Percentiles rank a stretch among this genome's conserved stretches.
phyloP scores from a whole-genome alignment of 129 eudicot species.

The Pseudognaphalium luteoalbum region DNA sequence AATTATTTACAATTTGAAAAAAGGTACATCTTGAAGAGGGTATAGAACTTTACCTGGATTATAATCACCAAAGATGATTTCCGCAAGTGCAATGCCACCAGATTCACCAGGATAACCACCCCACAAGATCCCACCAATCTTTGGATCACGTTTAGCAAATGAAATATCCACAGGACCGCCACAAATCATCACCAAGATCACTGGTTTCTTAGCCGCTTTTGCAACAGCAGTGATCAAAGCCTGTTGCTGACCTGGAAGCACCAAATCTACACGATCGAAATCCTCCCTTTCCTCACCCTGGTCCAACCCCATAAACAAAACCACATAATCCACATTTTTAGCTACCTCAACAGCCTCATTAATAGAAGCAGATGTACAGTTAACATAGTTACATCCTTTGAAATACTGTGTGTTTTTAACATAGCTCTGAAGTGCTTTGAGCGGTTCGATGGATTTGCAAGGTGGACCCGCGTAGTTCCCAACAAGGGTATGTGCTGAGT shows the following conservation, averaged over 20 bases:
- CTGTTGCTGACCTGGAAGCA: conserved; percentile 79
- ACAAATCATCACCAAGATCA: conserved; percentile 72
- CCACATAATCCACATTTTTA: conserved; percentile 62
- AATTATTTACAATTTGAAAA: neutral
- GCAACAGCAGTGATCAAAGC: conserved; percentile 60
- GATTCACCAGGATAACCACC: conserved; percentile 98
- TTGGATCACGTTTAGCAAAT: conserved; percentile 68
- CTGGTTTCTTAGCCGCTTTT: conserved; percentile 66
- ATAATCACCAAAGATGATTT: conserved; percentile 85
- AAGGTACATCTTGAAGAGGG: neutral
- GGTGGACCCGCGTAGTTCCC: conserved; percentile 97
- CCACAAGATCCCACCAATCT: conserved; percentile 92
- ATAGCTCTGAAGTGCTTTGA: conserved; percentile 56
- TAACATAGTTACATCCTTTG: conserved; percentile 63
- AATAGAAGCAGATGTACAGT: conserved; percentile 49
- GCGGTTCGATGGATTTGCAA: conserved; percentile 57
- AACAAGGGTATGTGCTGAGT: conserved; percentile 54
- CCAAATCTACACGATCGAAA: conserved; percentile 61
- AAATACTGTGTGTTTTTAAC: conserved; percentile 39
- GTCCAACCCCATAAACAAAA: conserved; percentile 94
- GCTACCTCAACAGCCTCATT: conserved; percentile 57
- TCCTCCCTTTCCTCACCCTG: conserved; percentile 76
- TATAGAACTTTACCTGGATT: conserved; percentile 69
- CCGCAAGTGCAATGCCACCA: conserved; percentile 81
- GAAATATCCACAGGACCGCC: conserved; percentile 95